These are phyloP conservation scores for Pelargonium myrrhifolium DNA, from an alignment of 441 rosid genomes.

Conservation along the genomic window DNA sequence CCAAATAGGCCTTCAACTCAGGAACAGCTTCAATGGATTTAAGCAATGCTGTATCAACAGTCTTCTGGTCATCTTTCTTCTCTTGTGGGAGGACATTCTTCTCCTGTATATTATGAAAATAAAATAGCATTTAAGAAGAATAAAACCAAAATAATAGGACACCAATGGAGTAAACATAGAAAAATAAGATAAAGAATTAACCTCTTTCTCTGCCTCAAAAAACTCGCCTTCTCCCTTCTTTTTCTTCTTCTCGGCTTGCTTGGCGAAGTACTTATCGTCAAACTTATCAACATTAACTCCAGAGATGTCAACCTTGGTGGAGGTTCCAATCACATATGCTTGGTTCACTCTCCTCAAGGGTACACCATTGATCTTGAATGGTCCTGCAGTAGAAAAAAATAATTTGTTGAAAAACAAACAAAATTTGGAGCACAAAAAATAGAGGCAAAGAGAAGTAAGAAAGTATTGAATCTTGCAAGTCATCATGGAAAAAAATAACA, in stretches of 20 bases:
- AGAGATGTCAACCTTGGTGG: slow-evolving; percentile 69
- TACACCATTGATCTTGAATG: slow-evolving; percentile 81
- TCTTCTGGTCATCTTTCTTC: slow-evolving; percentile 26
- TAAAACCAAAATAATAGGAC: not conserved
- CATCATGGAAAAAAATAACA: too few relatives aligned
- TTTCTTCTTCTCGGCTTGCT: slow-evolving; percentile 68
- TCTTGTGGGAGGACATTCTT: slow-evolving; percentile 19
- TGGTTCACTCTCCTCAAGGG: slow-evolving; percentile 81
- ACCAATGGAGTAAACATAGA: not conserved
- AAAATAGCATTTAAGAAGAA: not conserved
- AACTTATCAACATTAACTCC: slow-evolving; percentile 55
- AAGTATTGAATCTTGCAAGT: too few relatives aligned
- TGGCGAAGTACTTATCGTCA: slow-evolving; percentile 72
- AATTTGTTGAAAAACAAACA: not conserved
- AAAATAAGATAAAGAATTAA: slow-evolving; percentile 11
- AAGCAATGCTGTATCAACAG: slow-evolving; percentile 16
- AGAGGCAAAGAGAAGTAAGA: not conserved
- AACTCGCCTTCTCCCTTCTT: slow-evolving; percentile 73
- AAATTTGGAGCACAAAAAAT: not conserved
- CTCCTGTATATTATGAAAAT: slow-evolving; percentile 8
- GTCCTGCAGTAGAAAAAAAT: slow-evolving; percentile 37
- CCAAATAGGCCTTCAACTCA: slow-evolving; percentile 20
- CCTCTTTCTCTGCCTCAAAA: slow-evolving; percentile 73
- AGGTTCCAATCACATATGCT: slow-evolving; percentile 67
- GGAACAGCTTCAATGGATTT: slow-evolving; percentile 20